These are phyloP conservation scores for Hebeloma cylindrosporum DNA, from an alignment of 768 basidiomycete species.

Conservation along the genomic window DNA sequence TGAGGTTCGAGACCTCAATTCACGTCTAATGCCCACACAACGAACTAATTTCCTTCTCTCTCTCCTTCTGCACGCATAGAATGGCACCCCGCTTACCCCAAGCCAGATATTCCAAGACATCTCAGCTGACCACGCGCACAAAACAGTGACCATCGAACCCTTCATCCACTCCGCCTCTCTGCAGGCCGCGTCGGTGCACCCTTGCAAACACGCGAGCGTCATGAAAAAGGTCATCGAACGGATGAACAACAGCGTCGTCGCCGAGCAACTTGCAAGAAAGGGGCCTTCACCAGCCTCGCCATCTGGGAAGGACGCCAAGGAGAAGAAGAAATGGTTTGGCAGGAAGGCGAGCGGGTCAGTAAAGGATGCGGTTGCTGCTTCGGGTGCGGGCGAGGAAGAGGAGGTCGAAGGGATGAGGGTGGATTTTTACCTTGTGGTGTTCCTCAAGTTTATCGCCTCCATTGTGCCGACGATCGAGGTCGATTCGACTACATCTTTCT, in stretches of 20 bases:
- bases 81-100: conserved; percentile 84
- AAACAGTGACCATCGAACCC: conserved; percentile 97
- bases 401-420: conserved; percentile 91
- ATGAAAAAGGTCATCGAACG: conserved; percentile 99
- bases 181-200: conserved; percentile 92
- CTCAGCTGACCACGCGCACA: conserved; percentile 94
- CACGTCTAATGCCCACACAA: conserved; percentile 4
- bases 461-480: conserved; percentile 99
- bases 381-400: conserved; percentile 49
- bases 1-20: conserved; percentile 54
- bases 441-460: conserved; percentile 98
- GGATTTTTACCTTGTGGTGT: conserved; percentile 96
- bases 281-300: conserved; percentile 29
- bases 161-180: conserved; percentile 92
- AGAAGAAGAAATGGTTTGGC: conserved; percentile 88
- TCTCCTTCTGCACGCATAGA: too few relatives aligned
- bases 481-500: conserved; percentile 83
- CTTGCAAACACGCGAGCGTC: conserved; percentile 97
- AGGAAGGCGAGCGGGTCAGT: conserved; percentile 65
- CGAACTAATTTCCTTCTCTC: conserved; percentile 6
- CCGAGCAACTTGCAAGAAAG: conserved; percentile 75
- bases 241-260: conserved; percentile 89
- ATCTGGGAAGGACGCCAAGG: conserved; percentile 23
- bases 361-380: conserved; percentile 53
- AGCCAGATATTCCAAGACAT: conserved; percentile 96